Base-by-base conservation (phyloP, 2,329 filamentous ascomycete species). In the Fusarium buharicum region DNA sequence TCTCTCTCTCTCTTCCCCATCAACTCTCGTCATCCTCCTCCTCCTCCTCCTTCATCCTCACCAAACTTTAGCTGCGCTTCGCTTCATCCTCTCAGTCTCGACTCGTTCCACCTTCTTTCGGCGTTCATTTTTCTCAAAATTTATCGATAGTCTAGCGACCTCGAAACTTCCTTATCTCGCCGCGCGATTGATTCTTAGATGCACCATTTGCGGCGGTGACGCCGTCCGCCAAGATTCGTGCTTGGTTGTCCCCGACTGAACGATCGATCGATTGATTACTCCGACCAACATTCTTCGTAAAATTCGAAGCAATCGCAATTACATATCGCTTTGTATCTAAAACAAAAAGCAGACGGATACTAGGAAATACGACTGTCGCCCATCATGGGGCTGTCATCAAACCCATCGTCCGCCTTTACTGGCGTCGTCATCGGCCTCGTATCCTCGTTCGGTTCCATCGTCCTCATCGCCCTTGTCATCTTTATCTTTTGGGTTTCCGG, bases 351-450 rank as follows among this genome's bases (percentile, higher is more conserved):
- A 30, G 24, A 27, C 20, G 34, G 27, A 8, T 22, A 28, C 11
- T 14, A 28, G 28, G 11, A 52, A 55, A 30, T 46, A 20, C 27
- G 5, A 6, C 27, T 33, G 18, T 45, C 38, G 36, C 59, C 68
- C 61, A 72, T 63, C 68, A 76, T 75, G 72, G 64, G 69, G 58
- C 44, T 69, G 49, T 50, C 59, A 27, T 67, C 73, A 38, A 66
- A 76, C 39, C 75, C 77, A 14, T 77, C 76, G 37, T 81, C 80
- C 27, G 81, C 81, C 69, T 75, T 87, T 66, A 87, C 86, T 64
- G 94, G 94, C 75, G 91, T 98, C 71, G 84, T 98, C 76, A 98
- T 99, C 75, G 95, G 94, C 68, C 88, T 99, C 73, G 84, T 97
- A 61, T 97, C 93, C 34, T 96, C 94, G 13, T 94, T 98, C 77